Evolutionary conservation across 164 flowering plant genomes (phyloP).

Genomic region (Dillenia turbinata): DNA sequence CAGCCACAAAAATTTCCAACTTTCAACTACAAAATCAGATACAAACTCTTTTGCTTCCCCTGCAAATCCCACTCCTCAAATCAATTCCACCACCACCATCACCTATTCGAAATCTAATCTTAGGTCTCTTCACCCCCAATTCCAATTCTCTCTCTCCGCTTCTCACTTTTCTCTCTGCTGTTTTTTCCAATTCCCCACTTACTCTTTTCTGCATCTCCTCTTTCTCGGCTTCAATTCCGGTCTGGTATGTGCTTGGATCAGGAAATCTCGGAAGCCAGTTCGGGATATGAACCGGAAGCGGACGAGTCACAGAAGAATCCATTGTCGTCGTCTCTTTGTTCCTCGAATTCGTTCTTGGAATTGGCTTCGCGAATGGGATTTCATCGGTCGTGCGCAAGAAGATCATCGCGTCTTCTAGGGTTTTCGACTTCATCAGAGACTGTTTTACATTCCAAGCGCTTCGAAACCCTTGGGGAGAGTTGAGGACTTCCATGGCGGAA

Average conservation of each 20-base stretch:
- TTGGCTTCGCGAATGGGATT: slow-evolving; percentile 49
- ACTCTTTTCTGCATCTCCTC: neutral
- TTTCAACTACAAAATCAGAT: too few species aligned
- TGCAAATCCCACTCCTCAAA: slow-evolving; percentile 17
- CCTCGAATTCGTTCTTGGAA: slow-evolving; percentile 8
- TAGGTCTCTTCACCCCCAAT: slow-evolving; percentile 17
- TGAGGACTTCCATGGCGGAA: slow-evolving; percentile 32
- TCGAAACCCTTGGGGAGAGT: slow-evolving; percentile 22
- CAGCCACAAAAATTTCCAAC: too few species aligned
- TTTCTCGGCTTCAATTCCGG: neutral
- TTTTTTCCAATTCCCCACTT: neutral
- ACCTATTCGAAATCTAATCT: slow-evolving; percentile 29
- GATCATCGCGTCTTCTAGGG: slow-evolving; percentile 19
- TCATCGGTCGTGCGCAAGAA: slow-evolving; percentile 30
- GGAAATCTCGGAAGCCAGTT: slow-evolving; percentile 33
- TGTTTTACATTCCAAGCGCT: slow-evolving; percentile 16
- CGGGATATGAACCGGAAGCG: slow-evolving; percentile 21
- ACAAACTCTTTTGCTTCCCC: slow-evolving; percentile 14
- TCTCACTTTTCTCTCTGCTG: neutral
- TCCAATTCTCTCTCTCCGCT: neutral
- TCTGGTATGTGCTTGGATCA: slow-evolving; percentile 11
- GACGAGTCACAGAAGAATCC: too few species aligned
- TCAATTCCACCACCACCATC: slow-evolving; percentile 1
- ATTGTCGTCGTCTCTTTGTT: neutral
- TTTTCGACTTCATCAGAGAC: slow-evolving; percentile 11